Evolutionary conservation across 163 green algal species (phyloP).

Genomic region (Chloromonas sp.): DNA sequence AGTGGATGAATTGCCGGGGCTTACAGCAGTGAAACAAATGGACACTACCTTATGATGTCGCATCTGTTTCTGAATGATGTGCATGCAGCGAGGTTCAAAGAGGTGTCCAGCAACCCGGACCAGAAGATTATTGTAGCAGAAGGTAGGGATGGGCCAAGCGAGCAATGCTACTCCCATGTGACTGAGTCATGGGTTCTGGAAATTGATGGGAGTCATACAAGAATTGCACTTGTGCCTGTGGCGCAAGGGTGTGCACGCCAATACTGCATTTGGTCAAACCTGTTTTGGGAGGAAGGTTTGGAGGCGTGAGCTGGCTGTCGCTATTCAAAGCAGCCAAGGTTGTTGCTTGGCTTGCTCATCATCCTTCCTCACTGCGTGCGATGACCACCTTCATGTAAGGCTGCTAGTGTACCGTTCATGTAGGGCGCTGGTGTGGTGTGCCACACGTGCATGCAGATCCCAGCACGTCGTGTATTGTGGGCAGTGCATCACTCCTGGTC

Average conservation of each 20-base stretch:
- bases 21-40: background rate
- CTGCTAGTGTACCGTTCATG: background rate
- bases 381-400: background rate
- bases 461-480: conserved; percentile 51
- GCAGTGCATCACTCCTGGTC: conserved; percentile 68
- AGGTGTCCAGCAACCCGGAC: conserved; percentile 38
- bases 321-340: no score
- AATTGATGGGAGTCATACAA: background rate
- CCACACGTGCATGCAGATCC: conserved; percentile 38
- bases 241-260: background rate
- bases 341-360: conserved; percentile 3
- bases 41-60: no score
- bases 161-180: no score
- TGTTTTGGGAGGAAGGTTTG: background rate
- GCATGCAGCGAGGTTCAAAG: conserved; percentile 37
- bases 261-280: background rate
- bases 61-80: background rate
- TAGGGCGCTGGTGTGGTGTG: background rate
- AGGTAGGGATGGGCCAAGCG: conserved; percentile 24
- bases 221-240: background rate
- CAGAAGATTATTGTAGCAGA: conserved; percentile 61
- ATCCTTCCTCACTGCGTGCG: background rate
- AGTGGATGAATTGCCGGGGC: background rate
- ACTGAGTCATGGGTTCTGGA: background rate
- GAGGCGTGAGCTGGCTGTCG: background rate